phyloP scores from a whole-genome alignment of 257 asterid species.

The Anisodus tanguticus region DNA sequence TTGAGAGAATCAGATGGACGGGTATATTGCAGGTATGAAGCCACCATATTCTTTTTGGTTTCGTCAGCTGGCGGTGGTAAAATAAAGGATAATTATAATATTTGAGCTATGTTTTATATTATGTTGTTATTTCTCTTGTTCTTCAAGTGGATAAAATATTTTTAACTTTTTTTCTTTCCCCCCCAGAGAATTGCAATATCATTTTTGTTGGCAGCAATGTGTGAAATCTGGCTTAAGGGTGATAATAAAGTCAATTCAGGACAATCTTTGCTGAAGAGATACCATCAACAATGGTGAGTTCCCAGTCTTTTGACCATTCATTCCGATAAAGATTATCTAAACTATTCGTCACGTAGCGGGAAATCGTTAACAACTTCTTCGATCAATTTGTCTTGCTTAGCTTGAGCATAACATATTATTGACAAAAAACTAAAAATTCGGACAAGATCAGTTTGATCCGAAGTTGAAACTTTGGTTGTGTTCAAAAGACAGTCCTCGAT shows the following conservation, averaged over 20 bases:
- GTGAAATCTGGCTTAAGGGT: conserved; percentile 75
- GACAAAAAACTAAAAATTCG: neutral
- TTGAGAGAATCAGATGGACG: conserved; percentile 65
- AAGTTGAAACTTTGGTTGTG: conserved; percentile 1
- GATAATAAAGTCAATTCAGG: conserved; percentile 59
- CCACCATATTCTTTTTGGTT: neutral
- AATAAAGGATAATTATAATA: neutral
- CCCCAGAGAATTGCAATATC: conserved; percentile 68
- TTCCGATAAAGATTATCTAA: neutral
- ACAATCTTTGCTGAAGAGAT: conserved; percentile 61
- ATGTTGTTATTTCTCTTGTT: neutral
- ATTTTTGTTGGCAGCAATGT: conserved; percentile 58
- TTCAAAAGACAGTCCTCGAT: conserved; percentile 2
- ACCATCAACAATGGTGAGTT: conserved; percentile 64
- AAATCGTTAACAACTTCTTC: neutral
- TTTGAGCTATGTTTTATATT: neutral
- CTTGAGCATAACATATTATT: neutral
- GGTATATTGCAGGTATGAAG: conserved; percentile 67
- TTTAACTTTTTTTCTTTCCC: neutral
- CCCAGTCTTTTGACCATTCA: neutral
- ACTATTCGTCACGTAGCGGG: neutral
- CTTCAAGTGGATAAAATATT: conserved; percentile 19
- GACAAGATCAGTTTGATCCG: neutral
- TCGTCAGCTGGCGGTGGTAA: neutral
- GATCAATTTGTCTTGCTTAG: neutral